Base-by-base conservation (phyloP, 2,329 filamentous ascomycete genomes). In the Aschersonia sp. region DNA sequence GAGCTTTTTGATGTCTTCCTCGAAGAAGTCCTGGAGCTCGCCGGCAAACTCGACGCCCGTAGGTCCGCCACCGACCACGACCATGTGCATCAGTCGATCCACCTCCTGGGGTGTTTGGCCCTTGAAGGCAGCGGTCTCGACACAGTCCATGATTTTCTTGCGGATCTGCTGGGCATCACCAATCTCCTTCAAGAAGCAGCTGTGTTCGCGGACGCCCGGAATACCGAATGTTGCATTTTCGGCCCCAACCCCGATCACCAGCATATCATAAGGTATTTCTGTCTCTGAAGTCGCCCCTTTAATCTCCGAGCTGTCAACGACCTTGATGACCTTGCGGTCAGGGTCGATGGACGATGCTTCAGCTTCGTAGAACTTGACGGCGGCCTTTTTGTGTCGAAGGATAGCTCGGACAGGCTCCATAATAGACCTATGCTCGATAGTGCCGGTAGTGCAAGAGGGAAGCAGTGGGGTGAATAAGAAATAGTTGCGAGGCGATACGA, bases 151-250 rank as follows among this genome's bases (percentile, higher is more conserved):
- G 69, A 98, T 96, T 69, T 88, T 89, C 76, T 91, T 96, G 62
- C 92, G 88, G 64, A 98, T 98, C 61, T 80, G 79, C 70, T 98
- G 92, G 50, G 92, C 92, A 65, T 98, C 94, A 55, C 78, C 81
- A 62, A 98, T 95, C 72, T 98, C 94, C 77, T 98, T 98, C 64
- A 98, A 71, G 78, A 98, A 98, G 73, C 89, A 95, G 58, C 87
- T 91, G 74, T 98, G 73, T 70, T 98, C 92, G 56, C 81, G 82
- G 49, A 98, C 92, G 66, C 92, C 92, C 48, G 88, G 89, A 60
- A 98, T 97, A 58, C 89, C 92, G 63, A 98, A 98, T 51, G 92
- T 98, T 47, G 92, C 91, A 68, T 97, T 98, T 75, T 97, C 92
- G 54, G 92, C 92, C 56, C 92, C 92, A 49, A 98, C 92, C 60